These are phyloP conservation scores for Dunaliella primolecta DNA, from an alignment of 139 green algal genomes.

Conservation along the genomic window DNA sequence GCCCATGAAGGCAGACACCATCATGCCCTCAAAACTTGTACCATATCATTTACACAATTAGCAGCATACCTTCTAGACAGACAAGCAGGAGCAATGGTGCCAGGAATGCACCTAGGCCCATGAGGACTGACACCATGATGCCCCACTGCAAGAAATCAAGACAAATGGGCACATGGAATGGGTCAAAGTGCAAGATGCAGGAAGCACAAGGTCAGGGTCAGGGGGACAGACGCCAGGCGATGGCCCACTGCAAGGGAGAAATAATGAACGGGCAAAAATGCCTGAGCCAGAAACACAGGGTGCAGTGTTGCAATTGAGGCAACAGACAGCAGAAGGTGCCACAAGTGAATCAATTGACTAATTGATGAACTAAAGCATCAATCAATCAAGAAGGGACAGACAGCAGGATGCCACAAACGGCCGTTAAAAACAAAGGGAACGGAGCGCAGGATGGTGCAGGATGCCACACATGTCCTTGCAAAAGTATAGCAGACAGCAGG, in stretches of 20 bases:
- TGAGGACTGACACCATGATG: neutral
- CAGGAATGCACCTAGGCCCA: neutral
- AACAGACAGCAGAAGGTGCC: neutral
- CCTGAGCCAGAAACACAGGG: neutral
- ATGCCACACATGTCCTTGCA: too few species aligned
- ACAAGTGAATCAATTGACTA: neutral
- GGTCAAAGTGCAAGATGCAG: neutral
- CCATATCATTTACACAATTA: too few species aligned
- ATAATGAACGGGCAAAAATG: too few species aligned
- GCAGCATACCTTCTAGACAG: neutral
- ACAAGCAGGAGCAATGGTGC: neutral
- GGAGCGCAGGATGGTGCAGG: neutral
- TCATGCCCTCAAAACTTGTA: too few species aligned
- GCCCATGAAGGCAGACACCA: neutral
- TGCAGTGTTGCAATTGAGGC: neutral
- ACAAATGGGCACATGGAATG: neutral
- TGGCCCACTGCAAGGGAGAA: too few species aligned
- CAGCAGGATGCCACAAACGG: neutral
- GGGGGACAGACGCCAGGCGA: too few species aligned
- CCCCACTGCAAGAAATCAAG: neutral
- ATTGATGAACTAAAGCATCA: neutral
- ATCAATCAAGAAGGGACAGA: neutral
- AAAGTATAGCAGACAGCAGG: neutral
- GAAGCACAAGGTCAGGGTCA: neutral
- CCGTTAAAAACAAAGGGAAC: neutral